A percentile compares a stretch with the other conserved stretches of the same genome.
Evolutionary conservation across 306 rosid genomes (phyloP).

Genomic region (Cicer pinnatifidum): DNA sequence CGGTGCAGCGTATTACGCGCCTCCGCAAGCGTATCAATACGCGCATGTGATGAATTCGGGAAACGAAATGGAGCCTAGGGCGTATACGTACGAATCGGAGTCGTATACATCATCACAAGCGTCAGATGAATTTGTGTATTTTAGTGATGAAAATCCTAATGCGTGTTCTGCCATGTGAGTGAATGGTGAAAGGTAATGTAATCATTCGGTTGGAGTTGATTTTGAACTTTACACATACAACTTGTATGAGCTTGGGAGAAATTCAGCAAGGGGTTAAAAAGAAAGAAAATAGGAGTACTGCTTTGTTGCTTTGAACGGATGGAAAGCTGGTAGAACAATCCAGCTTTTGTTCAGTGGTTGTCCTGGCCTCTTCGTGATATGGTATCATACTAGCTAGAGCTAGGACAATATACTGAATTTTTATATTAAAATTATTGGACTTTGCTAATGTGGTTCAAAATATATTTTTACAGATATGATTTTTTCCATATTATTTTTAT

Average conservation of each 20-base stretch:
- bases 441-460: no score
- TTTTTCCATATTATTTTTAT: no score
- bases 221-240: slow-evolving; percentile 25
- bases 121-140: slow-evolving; percentile 63
- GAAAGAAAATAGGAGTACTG: neutral
- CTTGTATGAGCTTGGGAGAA: slow-evolving; percentile 50
- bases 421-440: no score
- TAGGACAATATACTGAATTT: neutral
- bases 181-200: neutral
- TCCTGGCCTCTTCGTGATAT: slow-evolving; percentile 13
- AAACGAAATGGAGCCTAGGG: slow-evolving; percentile 44
- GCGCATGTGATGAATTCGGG: slow-evolving; percentile 44
- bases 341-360: slow-evolving; percentile 27
- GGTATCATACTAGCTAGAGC: neutral
- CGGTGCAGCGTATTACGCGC: slow-evolving; percentile 55
- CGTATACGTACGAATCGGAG: slow-evolving; percentile 42
- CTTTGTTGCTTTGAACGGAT: slow-evolving; percentile 23
- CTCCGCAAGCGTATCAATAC: slow-evolving; percentile 54
- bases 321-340: slow-evolving; percentile 37
- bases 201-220: slow-evolving; percentile 33
- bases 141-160: slow-evolving; percentile 89
- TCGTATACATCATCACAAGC: slow-evolving; percentile 47
- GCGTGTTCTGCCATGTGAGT: slow-evolving; percentile 74
- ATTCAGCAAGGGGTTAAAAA: slow-evolving; percentile 32
- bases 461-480: no score